Conservation (phyloP, 371 early-diverging fungal genomes). For the Circinella minor region DNA sequence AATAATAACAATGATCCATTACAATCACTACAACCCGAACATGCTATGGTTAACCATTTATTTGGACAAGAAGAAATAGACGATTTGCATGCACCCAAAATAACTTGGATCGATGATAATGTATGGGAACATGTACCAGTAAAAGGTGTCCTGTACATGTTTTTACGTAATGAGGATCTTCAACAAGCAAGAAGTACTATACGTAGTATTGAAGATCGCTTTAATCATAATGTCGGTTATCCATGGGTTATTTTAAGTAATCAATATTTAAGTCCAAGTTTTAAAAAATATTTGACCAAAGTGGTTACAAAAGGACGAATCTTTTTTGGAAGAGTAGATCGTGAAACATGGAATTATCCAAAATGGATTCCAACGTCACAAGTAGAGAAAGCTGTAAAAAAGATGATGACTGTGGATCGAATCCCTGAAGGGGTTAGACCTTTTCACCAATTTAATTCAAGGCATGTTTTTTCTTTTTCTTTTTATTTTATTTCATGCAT, state of each 20-base stretch:
- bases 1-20: not conserved
- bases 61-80: not conserved
- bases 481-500: too few relatives aligned
- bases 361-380: constrained; percentile 40
- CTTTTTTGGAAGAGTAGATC: constrained; percentile 50
- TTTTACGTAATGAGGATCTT: constrained; percentile 39
- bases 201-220: constrained; percentile 49
- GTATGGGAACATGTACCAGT: constrained; percentile 37
- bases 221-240: constrained; percentile 48
- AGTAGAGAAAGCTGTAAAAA: constrained; percentile 14
- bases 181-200: constrained; percentile 37
- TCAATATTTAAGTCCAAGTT: constrained; percentile 37
- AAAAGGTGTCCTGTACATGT: constrained; percentile 46
- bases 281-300: constrained; percentile 30
- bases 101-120: constrained; percentile 15
- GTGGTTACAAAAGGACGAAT: constrained; percentile 28
- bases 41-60: not conserved
- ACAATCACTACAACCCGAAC: not conserved
- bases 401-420: constrained; percentile 1
- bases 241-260: constrained; percentile 56
- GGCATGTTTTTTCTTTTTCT: constrained; percentile 19
- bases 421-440: constrained; percentile 23
- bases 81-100: not conserved
- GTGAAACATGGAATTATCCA: constrained; percentile 49
- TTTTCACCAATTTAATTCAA: constrained; percentile 24